These are phyloP conservation scores for Vitis hybrid DNA, from an alignment of 177 flowering plant species.

Conservation along the genomic window DNA sequence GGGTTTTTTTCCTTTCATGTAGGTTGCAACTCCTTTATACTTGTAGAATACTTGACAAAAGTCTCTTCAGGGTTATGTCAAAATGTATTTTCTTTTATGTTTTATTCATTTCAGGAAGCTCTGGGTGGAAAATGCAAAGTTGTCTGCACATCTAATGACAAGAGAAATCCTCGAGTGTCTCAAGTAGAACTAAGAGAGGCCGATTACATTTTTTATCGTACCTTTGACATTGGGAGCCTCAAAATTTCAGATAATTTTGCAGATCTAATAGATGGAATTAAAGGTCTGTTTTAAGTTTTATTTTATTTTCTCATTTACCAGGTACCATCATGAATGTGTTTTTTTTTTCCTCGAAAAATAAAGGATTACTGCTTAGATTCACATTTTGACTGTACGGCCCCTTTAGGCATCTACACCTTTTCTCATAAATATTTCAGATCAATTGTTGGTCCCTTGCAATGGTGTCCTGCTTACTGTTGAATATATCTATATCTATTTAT, in stretches of 20 bases:
- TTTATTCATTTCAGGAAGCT: conserved; percentile 37
- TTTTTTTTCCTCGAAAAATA: neutral
- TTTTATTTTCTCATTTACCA: conserved; percentile 1
- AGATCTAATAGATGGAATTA: conserved; percentile 33
- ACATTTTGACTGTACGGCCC: neutral
- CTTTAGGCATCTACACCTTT: neutral
- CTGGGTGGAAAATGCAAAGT: conserved; percentile 51
- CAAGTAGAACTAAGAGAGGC: conserved; percentile 34
- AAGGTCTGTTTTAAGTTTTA: conserved; percentile 29
- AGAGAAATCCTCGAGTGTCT: conserved; percentile 42
- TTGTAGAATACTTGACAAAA: no score
- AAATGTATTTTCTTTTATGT: neutral
- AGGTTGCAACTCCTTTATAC: no score
- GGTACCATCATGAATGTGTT: neutral
- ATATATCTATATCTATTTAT: no score
- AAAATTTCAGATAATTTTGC: conserved; percentile 32
- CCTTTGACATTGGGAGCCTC: conserved; percentile 49
- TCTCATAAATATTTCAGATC: neutral
- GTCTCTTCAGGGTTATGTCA: neutral
- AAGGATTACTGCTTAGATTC: neutral
- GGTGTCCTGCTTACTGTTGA: no score
- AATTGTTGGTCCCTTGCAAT: neutral
- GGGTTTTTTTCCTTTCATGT: no score
- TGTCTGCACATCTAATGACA: conserved; percentile 46
- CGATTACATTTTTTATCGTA: conserved; percentile 40